Conservation (phyloP, 768 basidiomycete species). For the Amanita brunnescens region DNA sequence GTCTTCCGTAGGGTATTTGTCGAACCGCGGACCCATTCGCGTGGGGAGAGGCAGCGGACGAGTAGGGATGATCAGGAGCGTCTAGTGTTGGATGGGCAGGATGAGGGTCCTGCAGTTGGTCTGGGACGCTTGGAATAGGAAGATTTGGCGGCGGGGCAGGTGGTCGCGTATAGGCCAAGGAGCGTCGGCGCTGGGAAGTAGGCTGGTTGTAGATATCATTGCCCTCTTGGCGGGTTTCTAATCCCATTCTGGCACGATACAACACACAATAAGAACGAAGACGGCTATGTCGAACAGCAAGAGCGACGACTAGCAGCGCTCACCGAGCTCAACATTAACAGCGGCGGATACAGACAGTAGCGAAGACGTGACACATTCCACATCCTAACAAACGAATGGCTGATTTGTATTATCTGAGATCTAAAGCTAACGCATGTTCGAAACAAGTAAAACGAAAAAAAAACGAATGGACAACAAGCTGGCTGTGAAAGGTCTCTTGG, state of each 20-base stretch:
- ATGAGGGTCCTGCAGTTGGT: constrained; percentile 16
- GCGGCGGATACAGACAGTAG: neutral
- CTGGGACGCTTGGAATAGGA: constrained; percentile 65
- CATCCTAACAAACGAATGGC: constrained; percentile 22
- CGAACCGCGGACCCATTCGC: constrained; percentile 21
- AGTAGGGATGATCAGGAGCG: constrained; percentile 16
- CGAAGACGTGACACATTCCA: constrained; percentile 6
- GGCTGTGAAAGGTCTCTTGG: constrained; percentile 7
- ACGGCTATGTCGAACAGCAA: neutral
- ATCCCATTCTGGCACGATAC: constrained; percentile 1
- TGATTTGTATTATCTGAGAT: constrained; percentile 25
- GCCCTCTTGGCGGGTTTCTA: constrained; percentile 23
- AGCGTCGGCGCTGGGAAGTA: constrained; percentile 53
- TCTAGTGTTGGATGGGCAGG: constrained; percentile 14
- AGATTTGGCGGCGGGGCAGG: constrained; percentile 64
- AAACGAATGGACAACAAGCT: constrained; percentile 9
- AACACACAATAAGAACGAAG: no score
- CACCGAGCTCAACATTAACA: constrained; percentile 4
- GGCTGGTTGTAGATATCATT: constrained; percentile 25
- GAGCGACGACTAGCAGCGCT: neutral
- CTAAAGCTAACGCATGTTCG: constrained; percentile 10
- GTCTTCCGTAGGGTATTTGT: constrained; percentile 29
- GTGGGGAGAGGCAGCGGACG: constrained; percentile 16
- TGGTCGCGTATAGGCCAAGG: constrained; percentile 53
- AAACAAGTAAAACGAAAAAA: neutral